Conservation (phyloP, 768 basidiomycete species). For the Trichaptum fuscoviolaceum region DNA sequence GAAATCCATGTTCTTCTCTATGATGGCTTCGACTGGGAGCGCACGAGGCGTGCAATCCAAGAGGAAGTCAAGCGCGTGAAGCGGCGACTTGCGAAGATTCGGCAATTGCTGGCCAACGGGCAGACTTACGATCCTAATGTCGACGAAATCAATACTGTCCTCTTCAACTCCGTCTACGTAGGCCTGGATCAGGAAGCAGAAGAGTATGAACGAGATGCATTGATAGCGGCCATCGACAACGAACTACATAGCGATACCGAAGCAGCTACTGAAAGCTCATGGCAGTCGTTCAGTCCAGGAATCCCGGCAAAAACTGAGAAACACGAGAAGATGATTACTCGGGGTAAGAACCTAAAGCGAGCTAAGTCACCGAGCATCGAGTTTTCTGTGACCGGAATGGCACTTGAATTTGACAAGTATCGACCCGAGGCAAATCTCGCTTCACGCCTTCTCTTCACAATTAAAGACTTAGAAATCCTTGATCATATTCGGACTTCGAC, state of each 20-base stretch:
- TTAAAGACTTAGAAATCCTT: slow-evolving; percentile 79
- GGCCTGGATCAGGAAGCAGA: slow-evolving; percentile 79
- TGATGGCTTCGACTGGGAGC: slow-evolving; percentile 92
- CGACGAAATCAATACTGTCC: slow-evolving; percentile 64
- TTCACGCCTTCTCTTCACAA: slow-evolving; percentile 60
- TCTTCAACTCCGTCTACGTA: slow-evolving; percentile 94
- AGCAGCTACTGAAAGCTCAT: slow-evolving; percentile 75
- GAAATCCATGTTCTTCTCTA: slow-evolving; percentile 71
- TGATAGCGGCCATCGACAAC: slow-evolving; percentile 90
- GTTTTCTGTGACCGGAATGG: slow-evolving; percentile 61
- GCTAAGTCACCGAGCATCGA: slow-evolving; percentile 82
- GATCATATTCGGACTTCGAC: slow-evolving; percentile 99
- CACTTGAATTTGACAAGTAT: slow-evolving; percentile 65
- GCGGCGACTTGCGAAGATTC: slow-evolving; percentile 78
- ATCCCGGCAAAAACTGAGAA: slow-evolving; percentile 24
- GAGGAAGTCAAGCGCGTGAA: slow-evolving; percentile 86
- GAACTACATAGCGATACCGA: slow-evolving; percentile 77
- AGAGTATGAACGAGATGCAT: slow-evolving; percentile 64
- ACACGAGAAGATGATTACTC: slow-evolving; percentile 33
- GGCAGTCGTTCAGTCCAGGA: slow-evolving; percentile 75
- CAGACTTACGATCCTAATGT: slow-evolving; percentile 76
- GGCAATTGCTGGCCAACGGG: slow-evolving; percentile 86
- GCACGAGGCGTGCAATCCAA: slow-evolving; percentile 82
- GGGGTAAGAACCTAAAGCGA: slow-evolving; percentile 57
- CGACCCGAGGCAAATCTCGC: slow-evolving; percentile 48